Evolutionary conservation across 352 stramenopile genomes (phyloP).

Genomic region (Phytopythium aichiense): DNA sequence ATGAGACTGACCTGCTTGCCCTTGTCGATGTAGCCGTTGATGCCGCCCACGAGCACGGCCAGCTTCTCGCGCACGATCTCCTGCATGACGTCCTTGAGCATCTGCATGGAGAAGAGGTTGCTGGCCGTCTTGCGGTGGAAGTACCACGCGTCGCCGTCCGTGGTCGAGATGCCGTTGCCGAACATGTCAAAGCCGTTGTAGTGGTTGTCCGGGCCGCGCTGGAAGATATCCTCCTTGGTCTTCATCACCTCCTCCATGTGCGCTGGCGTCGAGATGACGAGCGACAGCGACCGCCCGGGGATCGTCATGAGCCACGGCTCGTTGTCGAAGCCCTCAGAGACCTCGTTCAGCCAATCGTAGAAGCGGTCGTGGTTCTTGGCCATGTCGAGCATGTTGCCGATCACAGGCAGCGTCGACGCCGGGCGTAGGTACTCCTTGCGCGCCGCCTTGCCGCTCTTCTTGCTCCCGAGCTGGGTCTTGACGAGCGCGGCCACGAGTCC

Average conservation of each 20-base stretch:
- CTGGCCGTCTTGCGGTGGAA: constrained; percentile 32
- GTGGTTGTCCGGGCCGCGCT: neutral
- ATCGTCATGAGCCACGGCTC: neutral
- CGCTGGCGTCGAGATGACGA: constrained; percentile 9
- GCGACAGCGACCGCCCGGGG: neutral
- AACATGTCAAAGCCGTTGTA: constrained; percentile 13
- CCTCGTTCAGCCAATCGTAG: neutral
- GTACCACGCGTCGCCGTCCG: constrained; percentile 22
- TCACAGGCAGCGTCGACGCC: too few species aligned
- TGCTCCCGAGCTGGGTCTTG: too few species aligned
- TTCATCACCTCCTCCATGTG: constrained; percentile 15
- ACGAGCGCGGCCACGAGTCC: too few species aligned
- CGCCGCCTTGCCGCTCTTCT: too few species aligned
- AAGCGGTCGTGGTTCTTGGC: neutral
- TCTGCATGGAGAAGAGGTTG: constrained; percentile 25
- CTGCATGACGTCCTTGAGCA: constrained; percentile 26
- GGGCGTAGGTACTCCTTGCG: too few species aligned
- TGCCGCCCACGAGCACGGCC: constrained; percentile 3
- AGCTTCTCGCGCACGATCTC: constrained; percentile 15
- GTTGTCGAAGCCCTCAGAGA: neutral
- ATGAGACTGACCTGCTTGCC: constrained; percentile 12
- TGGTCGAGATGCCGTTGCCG: constrained; percentile 20
- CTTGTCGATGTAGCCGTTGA: neutral
- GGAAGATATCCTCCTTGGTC: constrained; percentile 8
- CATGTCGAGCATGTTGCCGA: neutral